A percentile compares a stretch with the other conserved stretches of the same genome.
phyloP scores from a whole-genome alignment of 2,329 filamentous ascomycete species.

The Fusarium caatingaense region DNA sequence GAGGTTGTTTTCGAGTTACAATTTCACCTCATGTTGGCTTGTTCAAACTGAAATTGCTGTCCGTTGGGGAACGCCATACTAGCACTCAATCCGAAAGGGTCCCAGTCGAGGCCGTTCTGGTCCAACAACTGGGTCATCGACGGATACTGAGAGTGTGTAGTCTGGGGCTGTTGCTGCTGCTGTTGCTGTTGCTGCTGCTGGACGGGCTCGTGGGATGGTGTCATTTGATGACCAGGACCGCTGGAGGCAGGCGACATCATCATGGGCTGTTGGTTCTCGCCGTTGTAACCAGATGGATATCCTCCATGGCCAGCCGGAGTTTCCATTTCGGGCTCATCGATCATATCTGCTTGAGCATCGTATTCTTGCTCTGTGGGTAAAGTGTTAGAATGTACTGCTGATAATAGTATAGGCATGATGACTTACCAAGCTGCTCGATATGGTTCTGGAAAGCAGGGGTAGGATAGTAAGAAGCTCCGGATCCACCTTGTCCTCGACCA shows the following conservation, averaged over 20 bases:
- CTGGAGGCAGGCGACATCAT: slow-evolving; percentile 56
- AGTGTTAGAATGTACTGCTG: slow-evolving; percentile 71
- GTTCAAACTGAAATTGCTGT: slow-evolving; percentile 81
- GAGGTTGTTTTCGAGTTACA: slow-evolving; percentile 8
- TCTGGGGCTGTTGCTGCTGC: slow-evolving; percentile 33
- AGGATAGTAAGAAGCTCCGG: slow-evolving; percentile 75
- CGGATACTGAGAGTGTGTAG: slow-evolving; percentile 63
- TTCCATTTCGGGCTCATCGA: slow-evolving; percentile 83
- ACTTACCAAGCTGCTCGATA: slow-evolving; percentile 94
- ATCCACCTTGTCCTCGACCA: slow-evolving; percentile 53
- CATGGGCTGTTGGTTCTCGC: slow-evolving; percentile 56
- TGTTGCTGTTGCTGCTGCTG: slow-evolving; percentile 15
- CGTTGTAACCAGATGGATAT: slow-evolving; percentile 69
- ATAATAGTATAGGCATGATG: slow-evolving; percentile 56
- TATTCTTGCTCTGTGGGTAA: slow-evolving; percentile 92
- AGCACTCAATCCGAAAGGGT: slow-evolving; percentile 91
- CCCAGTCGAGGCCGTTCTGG: slow-evolving; percentile 83
- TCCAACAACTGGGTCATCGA: slow-evolving; percentile 75
- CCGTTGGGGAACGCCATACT: slow-evolving; percentile 91
- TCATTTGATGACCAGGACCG: slow-evolving; percentile 53
- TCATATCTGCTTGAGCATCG: slow-evolving; percentile 87
- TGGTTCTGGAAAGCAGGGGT: slow-evolving; percentile 89
- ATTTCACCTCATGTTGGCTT: slow-evolving; percentile 63
- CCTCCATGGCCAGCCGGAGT: slow-evolving; percentile 73
- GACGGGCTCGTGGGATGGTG: slow-evolving; percentile 51